Base-by-base conservation (phyloP, 345 rosid species). In the Acer yangbiense region DNA sequence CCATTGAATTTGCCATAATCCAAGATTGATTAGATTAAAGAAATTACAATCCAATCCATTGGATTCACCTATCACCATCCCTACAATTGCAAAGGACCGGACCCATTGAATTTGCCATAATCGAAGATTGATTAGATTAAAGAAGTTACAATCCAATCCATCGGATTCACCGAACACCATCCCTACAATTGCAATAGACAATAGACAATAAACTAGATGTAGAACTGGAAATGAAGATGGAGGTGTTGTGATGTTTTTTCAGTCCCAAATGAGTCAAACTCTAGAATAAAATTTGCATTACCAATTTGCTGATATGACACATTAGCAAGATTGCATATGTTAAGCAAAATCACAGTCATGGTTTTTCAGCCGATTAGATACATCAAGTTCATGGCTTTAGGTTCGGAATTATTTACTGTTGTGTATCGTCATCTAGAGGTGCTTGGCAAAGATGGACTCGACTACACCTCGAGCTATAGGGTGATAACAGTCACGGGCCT, bases 381-480 rank as follows among this genome's bases (percentile, higher is more conserved):
- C 12, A 41, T 41, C 32, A 35, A 2, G 39, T 35, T 35, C 39
- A 35, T 35, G 58, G 21, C 3, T 3, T 20, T 29, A 44, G 75
- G 75, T 61, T 76, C 27, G 41, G 69, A 23, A 18, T 32, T 55
- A 3, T n/a, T 58, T 7, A 20, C 7, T 16, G 21, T 58, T 58
- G 7, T 18, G 16, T 58, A 7, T 58, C 25, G 5, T 58, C 61
- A 55, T n/a, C 64, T 60, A 91, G 73, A 90, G 76, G 87, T 91
- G 89, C 89, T 92, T 92, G 41, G 94, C 83, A 69, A 93, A 85
- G 88, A 93, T 91, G 1, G 94, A 89, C 80, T 93, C 97, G 0
- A 95, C 93, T 27, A 92, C 94, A n/a, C 96, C 93, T 82, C 82
- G 93, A 18, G 99, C 97, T 52, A 95, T 93, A 5, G 94, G 99